Evolutionary conservation across 768 basidiomycete genomes (phyloP).

Genomic region (Calocera viscosa): DNA sequence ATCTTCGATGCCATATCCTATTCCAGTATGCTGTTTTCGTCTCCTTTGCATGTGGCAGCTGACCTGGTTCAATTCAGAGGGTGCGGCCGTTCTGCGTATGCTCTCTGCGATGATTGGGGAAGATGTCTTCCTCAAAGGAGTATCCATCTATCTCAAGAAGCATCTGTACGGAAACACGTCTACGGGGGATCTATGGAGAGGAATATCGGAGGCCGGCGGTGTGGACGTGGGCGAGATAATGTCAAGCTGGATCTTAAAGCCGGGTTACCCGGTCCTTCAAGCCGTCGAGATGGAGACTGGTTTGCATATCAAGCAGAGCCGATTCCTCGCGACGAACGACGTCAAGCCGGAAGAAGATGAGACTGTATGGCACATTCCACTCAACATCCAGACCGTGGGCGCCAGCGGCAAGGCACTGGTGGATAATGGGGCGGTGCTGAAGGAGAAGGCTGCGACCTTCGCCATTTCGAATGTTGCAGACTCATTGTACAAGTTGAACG

Average conservation of each 20-base stretch:
- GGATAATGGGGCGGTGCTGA: conserved; percentile 52
- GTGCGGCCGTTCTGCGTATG: conserved; percentile 76
- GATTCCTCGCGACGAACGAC: conserved; percentile 79
- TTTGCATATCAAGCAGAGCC: conserved; percentile 73
- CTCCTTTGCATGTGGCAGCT: conserved; percentile 15
- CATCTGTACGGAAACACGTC: conserved; percentile 75
- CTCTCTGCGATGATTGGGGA: conserved; percentile 81
- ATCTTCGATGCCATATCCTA: conserved; percentile 86
- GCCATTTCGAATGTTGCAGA: conserved; percentile 53
- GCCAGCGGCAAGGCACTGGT: conserved; percentile 45
- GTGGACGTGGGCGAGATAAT: conserved; percentile 67
- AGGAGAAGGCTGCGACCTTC: conserved; percentile 56
- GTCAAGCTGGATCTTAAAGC: conserved; percentile 80
- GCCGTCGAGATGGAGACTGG: conserved; percentile 61
- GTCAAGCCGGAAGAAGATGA: conserved; percentile 71
- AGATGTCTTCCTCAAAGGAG: conserved; percentile 74
- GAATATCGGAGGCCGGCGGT: conserved; percentile 62
- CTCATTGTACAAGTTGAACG: conserved; percentile 75
- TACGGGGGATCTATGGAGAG: conserved; percentile 78
- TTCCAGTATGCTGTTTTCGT: conserved; percentile 38
- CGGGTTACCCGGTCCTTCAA: conserved; percentile 81
- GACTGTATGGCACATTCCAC: conserved; percentile 80
- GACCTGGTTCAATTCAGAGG: conserved; percentile 41
- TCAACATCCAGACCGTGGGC: conserved; percentile 51
- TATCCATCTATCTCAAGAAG: conserved; percentile 83